Conservation (phyloP, 345 rosid species). For the Schrenkiella parvula region DNA sequence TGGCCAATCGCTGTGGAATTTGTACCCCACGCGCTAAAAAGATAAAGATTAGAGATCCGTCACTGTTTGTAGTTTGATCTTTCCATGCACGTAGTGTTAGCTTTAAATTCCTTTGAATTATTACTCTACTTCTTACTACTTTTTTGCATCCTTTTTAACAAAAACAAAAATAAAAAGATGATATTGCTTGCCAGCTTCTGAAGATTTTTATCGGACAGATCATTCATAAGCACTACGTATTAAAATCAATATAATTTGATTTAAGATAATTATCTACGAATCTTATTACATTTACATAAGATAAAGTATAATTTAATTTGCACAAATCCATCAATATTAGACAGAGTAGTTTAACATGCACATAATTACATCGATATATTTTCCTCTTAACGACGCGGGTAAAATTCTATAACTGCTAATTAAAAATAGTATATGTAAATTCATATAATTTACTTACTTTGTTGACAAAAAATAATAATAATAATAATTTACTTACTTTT, state of each 20-base stretch:
- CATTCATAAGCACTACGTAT: conserved; percentile 7
- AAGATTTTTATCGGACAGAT: conserved; percentile 5
- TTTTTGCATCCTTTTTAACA: conserved; percentile 3
- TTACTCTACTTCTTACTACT: conserved; percentile 13
- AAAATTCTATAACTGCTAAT: background rate
- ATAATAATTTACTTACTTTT: background rate
- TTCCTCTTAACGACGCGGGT: background rate
- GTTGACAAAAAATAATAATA: too few species aligned
- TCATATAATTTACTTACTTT: background rate
- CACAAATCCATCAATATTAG: background rate
- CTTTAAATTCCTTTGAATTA: conserved; percentile 20
- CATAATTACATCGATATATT: background rate
- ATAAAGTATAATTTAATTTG: background rate
- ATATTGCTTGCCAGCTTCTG: conserved; percentile 29
- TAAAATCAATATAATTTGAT: background rate
- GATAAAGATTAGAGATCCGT: conserved; percentile 27
- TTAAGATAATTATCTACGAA: background rate
- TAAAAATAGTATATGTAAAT: background rate
- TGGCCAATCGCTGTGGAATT: conserved; percentile 1
- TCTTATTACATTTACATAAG: background rate
- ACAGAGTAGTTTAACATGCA: background rate
- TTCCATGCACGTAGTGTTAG: conserved; percentile 39
- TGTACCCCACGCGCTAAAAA: conserved; percentile 18
- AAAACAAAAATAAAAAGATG: conserved; percentile 4
- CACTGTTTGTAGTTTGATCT: conserved; percentile 24